phyloP scores from a whole-genome alignment of 768 basidiomycete species.

The Kwoniella dejecticola region DNA sequence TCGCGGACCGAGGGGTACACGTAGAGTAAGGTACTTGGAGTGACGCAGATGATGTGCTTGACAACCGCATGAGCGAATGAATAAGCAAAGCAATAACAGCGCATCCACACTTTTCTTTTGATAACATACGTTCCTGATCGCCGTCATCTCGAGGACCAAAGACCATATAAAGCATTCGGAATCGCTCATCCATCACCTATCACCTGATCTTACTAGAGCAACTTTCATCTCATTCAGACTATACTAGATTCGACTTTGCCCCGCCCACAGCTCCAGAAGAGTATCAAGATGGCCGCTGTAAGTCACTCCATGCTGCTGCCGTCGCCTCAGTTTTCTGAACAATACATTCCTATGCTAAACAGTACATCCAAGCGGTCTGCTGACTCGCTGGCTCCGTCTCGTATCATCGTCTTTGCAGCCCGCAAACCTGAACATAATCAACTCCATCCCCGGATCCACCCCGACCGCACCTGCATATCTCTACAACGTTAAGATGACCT shows the following conservation, averaged over 20 bases:
- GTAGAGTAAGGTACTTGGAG: no score
- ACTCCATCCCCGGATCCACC: constrained; percentile 6
- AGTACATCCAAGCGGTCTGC: neutral
- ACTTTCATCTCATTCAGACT: no score
- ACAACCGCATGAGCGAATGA: neutral
- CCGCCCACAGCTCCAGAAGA: no score
- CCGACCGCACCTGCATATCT: constrained; percentile 48
- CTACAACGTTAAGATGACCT: constrained; percentile 56
- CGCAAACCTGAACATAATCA: constrained; percentile 13
- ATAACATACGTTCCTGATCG: no score
- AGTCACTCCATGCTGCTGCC: neutral
- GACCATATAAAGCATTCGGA: no score
- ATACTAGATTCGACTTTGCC: no score
- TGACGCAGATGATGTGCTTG: constrained; percentile 15
- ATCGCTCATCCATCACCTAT: no score
- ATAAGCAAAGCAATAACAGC: neutral
- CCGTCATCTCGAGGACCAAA: no score
- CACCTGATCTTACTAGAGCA: no score
- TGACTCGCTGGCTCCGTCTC: neutral
- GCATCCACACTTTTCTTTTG: neutral
- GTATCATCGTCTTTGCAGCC: neutral
- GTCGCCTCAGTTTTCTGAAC: neutral
- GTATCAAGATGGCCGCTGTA: constrained; percentile 9
- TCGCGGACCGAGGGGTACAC: no score
- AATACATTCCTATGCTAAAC: neutral